Percentiles rank a stretch among this genome's conserved stretches.
These are phyloP conservation scores for Lolium perenne DNA, from an alignment of 176 grass and related monocot genomes.

Conservation along the genomic window DNA sequence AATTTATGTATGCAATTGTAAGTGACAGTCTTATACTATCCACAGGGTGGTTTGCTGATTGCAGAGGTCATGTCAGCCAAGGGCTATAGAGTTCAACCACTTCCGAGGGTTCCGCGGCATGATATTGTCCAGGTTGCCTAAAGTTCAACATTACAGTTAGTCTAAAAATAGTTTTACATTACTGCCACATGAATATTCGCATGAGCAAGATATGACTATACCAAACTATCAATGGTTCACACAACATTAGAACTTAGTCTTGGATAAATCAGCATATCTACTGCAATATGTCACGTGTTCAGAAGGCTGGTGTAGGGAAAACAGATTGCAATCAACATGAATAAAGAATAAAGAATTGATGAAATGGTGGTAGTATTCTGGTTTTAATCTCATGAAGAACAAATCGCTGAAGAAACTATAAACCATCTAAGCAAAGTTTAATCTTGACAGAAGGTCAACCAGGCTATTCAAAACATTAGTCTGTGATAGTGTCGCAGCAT, in stretches of 20 bases:
- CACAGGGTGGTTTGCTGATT: slow-evolving; percentile 84
- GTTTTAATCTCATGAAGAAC: not conserved
- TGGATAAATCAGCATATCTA: not conserved
- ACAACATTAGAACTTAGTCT: too few species aligned
- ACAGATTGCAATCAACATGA: slow-evolving; percentile 9
- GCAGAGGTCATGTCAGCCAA: slow-evolving; percentile 82
- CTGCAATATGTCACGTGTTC: not conserved
- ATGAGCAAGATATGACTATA: slow-evolving; percentile 18
- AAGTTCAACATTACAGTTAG: not conserved
- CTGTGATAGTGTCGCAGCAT: not conserved
- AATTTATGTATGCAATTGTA: not conserved
- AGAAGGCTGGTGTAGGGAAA: not conserved
- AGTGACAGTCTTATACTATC: slow-evolving; percentile 25
- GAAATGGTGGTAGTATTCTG: not conserved
- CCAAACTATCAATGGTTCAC: not conserved
- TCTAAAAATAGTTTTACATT: not conserved
- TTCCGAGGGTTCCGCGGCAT: slow-evolving; percentile 61
- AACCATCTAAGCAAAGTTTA: not conserved
- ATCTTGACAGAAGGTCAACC: not conserved
- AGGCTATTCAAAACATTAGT: not conserved
- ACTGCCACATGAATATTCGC: not conserved
- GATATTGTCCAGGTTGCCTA: slow-evolving; percentile 86
- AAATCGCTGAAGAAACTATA: not conserved
- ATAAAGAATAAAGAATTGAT: not conserved
- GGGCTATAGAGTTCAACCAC: slow-evolving; percentile 86